phyloP scores from a whole-genome alignment of 2,329 filamentous ascomycete species.

The Fusarium secorum region DNA sequence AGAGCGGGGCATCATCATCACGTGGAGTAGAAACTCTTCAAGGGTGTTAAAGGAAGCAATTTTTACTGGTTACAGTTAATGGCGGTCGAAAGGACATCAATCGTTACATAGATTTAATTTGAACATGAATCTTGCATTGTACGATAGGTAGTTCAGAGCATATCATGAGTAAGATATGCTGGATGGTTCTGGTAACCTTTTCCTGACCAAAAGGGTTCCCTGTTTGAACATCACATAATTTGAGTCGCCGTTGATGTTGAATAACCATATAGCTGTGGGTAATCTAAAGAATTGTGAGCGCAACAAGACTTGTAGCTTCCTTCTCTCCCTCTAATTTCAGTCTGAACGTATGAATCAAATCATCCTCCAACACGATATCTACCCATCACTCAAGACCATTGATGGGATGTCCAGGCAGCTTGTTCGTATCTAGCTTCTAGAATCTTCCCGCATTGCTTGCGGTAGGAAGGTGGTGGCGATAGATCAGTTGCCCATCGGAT shows the following conservation, averaged over 20 bases:
- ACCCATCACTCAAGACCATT: background rate
- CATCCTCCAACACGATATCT: background rate
- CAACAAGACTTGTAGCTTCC: background rate
- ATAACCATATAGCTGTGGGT: background rate
- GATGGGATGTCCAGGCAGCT: background rate
- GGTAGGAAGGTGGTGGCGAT: background rate
- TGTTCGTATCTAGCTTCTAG: background rate
- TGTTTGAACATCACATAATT: background rate
- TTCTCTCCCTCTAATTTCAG: background rate
- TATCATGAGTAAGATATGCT: background rate
- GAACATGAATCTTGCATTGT: background rate
- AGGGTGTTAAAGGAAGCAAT: background rate
- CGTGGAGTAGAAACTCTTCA: slow-evolving; percentile 18
- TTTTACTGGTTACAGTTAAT: background rate
- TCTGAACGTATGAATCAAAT: background rate
- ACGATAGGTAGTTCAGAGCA: background rate
- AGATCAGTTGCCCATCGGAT: background rate
- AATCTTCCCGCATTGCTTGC: background rate
- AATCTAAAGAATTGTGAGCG: background rate
- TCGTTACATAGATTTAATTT: background rate
- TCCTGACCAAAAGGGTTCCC: background rate
- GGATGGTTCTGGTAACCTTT: background rate
- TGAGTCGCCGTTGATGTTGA: background rate
- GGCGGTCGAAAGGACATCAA: background rate
- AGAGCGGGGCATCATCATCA: slow-evolving; percentile 28